phyloP scores from a whole-genome alignment of 208 protist genomes.

The Acanthamoeba healyi region DNA sequence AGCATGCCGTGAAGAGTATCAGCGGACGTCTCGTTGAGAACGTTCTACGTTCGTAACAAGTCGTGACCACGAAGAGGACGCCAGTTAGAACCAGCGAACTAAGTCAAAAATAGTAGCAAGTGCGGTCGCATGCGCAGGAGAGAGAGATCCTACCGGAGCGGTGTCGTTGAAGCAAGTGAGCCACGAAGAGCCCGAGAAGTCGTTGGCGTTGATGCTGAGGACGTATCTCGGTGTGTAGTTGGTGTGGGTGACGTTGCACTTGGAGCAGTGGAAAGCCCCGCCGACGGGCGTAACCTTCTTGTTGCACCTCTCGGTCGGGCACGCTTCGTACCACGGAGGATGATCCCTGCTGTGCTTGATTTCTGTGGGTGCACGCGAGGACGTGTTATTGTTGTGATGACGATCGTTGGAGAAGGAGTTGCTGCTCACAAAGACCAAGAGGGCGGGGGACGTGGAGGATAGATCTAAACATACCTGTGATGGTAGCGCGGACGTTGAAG shows the following conservation, averaged over 20 bases:
- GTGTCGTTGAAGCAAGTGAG: slow-evolving; percentile 80
- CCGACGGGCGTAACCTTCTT: slow-evolving; percentile 54
- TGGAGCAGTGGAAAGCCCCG: slow-evolving; percentile 65
- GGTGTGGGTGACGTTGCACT: slow-evolving; percentile 17
- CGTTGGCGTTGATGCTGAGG: slow-evolving; percentile 73
- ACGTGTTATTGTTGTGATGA: too few species aligned
- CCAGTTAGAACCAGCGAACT: too few species aligned
- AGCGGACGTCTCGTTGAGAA: neutral
- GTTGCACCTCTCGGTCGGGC: slow-evolving; percentile 65
- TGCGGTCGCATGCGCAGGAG: too few species aligned
- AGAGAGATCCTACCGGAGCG: slow-evolving; percentile 9
- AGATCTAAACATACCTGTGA: too few species aligned
- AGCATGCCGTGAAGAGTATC: neutral
- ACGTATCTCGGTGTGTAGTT: slow-evolving; percentile 76
- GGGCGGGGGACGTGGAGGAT: too few species aligned
- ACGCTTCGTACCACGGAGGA: slow-evolving; percentile 75
- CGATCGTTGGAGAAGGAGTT: too few species aligned
- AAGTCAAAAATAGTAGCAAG: too few species aligned
- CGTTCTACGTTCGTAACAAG: neutral
- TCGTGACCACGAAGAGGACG: neutral
- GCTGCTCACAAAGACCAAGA: too few species aligned
- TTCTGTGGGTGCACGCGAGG: neutral
- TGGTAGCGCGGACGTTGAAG: slow-evolving; percentile 46
- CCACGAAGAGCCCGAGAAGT: slow-evolving; percentile 77
- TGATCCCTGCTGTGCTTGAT: slow-evolving; percentile 69